Evolutionary conservation across 352 stramenopile genomes (phyloP), one percentile per base, ranked within the genome.

Genomic region (Globisporangium cylindrosporum): DNA sequence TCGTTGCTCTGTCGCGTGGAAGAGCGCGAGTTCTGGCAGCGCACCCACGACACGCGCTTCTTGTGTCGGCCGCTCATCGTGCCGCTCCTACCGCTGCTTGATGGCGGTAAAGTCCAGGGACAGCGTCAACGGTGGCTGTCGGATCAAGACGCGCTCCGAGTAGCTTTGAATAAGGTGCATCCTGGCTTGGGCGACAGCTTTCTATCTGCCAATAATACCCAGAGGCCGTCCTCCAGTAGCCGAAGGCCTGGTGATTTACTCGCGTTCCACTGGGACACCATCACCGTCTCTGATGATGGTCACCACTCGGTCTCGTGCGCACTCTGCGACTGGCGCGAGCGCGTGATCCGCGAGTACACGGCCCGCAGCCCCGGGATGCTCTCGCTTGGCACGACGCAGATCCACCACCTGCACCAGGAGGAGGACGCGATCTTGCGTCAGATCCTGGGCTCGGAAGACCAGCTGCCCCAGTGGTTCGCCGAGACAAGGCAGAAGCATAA

Each of bases 391-490:
- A 43, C 57, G 46, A 60, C 51, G 43, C 54, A 69, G 54, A 51
- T 51, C 41, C 64, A 69, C 41, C 56, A 56, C 4, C 46, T 60
- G 32, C 64, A 69, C n/a, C 38, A 51, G 12, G 64, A 64, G 46
- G 64, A 69, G 27, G 57, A 66, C 57, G 65, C 57, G 41, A 70
- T 70, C 18, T 34, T 70, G 65, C 65, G 65, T 15, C 59, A 53
- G 43, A 70, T 66, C 43, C 57, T 70, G 56, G 27, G 55, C 43
- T 53, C 60, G 41, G 64, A 60, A 24, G 53, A 22, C 8, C 24
- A n/a, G 5, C 22, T 69, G 5, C 64, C 64, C 43, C n/a, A 49
- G 14, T 60, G 61, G 27, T 20, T 65, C 15, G 12, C 4, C 3
- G 38, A 46, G 9, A 15, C 38, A 0, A 14, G 4, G 12, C 12